These are phyloP conservation scores for Fragosphaeria purpurea DNA, from an alignment of 2,329 filamentous ascomycete genomes.

Conservation along the genomic window DNA sequence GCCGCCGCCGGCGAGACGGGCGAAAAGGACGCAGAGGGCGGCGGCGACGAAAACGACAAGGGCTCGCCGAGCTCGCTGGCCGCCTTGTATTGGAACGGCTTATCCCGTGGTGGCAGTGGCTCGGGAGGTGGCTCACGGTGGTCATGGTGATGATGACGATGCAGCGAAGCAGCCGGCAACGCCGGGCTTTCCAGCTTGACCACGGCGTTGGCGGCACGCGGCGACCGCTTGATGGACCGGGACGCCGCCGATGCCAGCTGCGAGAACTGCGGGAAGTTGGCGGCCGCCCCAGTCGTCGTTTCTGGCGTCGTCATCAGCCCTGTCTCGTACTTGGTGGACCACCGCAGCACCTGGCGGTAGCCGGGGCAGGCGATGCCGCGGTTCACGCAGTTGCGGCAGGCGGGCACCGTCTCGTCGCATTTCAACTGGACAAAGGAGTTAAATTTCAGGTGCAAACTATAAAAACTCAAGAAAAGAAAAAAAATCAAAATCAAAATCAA, in stretches of 20 bases:
- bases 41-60: no score
- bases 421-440: slow-evolving; percentile 20
- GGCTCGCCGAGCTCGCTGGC: no score
- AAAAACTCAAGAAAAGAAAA: no score
- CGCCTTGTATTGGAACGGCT: no score
- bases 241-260: slow-evolving; percentile 6
- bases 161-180: no score
- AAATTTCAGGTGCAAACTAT: no score
- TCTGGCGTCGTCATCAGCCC: background rate
- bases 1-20: no score
- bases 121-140: no score
- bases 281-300: background rate
- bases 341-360: slow-evolving; percentile 25
- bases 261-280: slow-evolving; percentile 5
- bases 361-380: slow-evolving; percentile 21
- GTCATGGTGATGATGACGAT: no score
- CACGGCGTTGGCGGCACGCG: background rate
- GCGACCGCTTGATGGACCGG: slow-evolving; percentile 2
- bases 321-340: slow-evolving; percentile 34
- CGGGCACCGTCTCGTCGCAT: slow-evolving; percentile 22
- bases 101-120: no score
- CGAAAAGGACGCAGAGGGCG: no score
- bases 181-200: background rate
- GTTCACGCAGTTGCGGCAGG: slow-evolving; percentile 20
- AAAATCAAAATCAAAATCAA: background rate